Evolutionary conservation across 169 alveolate species (phyloP), one percentile per base, ranked within the genome.

Genomic region (Cytauxzoon felis): DNA sequence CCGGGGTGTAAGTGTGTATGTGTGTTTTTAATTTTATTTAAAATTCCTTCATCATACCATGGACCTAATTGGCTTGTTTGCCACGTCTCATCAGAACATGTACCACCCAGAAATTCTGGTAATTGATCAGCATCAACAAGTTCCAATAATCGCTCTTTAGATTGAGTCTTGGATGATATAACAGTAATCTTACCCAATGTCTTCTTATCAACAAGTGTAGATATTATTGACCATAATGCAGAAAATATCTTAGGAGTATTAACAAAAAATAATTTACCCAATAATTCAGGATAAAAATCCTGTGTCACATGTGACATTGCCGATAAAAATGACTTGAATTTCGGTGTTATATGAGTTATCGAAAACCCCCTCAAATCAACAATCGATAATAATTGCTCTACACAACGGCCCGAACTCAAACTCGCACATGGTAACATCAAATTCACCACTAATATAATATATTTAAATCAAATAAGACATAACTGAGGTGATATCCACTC

Each of bases 201-300:
- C 56, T 84, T 89, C 32, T 89, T 93, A 68, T 92, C 97, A 36
- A 94, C 60, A 60, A 90, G 89, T 7, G 94, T 91, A 49, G 93
- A 92, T 29, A 94, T 72, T 19, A 91, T 50, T 27, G 87, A 82
- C 97, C 96, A 94, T 13, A 92, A 84, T 29, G 90, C 93, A 13
- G 93, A 72, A 79, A 94, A 94, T 16, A 94, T 69, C 67, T 88
- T 81, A 19, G 96, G 93, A 26, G 97, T 92, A 71, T 93, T 93
- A 24, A 92, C 87, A 49, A 94, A 83, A 18, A 88, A 80, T 93
- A 91, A 82, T 54, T 84, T 75, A 16, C 96, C 96, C 61, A 94
- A 81, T 16, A 89, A 75, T 68, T 93, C 97, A 7, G 98, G 98
- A 66, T 93, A 94, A 76, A 92, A 89, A 75, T 94, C 93, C 60